Conservation (phyloP, 306 rosid genomes). For the Arachis hypogaea region DNA sequence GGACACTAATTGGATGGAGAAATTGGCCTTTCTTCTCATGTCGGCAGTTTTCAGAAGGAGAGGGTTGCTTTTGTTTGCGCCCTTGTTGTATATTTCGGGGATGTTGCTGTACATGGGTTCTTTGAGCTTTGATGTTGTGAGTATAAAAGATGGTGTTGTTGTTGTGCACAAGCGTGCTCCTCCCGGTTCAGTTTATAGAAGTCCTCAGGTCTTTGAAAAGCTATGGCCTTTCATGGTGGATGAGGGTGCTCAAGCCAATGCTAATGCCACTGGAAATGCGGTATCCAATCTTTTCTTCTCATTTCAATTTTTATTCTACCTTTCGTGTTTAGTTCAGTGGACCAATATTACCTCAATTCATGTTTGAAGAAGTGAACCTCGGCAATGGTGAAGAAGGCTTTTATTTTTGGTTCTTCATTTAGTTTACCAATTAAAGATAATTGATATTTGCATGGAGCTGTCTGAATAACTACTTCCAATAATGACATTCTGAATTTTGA, state of each 20-base stretch:
- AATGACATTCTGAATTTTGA: background rate
- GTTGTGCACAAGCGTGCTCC: constrained; percentile 64
- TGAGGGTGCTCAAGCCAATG: constrained; percentile 43
- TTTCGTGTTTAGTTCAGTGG: background rate
- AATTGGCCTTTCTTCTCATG: constrained; percentile 53
- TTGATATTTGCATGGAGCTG: constrained; percentile 6
- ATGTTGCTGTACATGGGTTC: constrained; percentile 93
- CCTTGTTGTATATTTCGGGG: constrained; percentile 79
- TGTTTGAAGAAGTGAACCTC: background rate
- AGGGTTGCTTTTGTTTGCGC: constrained; percentile 86
- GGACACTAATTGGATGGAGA: constrained; percentile 58
- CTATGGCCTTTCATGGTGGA: constrained; percentile 84
- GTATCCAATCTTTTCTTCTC: constrained; percentile 41
- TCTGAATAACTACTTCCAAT: background rate
- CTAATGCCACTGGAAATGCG: constrained; percentile 57
- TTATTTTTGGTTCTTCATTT: background rate
- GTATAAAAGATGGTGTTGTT: constrained; percentile 63
- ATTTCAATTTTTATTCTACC: background rate
- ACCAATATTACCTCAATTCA: background rate
- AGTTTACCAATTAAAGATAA: background rate
- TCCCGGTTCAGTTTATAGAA: constrained; percentile 77
- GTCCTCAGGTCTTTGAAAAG: constrained; percentile 78
- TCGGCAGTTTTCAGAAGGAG: constrained; percentile 73
- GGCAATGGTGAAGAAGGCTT: background rate
- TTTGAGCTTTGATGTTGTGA: constrained; percentile 69